Base-by-base conservation (phyloP, 805 yeast genomes). In the Candida takata region DNA sequence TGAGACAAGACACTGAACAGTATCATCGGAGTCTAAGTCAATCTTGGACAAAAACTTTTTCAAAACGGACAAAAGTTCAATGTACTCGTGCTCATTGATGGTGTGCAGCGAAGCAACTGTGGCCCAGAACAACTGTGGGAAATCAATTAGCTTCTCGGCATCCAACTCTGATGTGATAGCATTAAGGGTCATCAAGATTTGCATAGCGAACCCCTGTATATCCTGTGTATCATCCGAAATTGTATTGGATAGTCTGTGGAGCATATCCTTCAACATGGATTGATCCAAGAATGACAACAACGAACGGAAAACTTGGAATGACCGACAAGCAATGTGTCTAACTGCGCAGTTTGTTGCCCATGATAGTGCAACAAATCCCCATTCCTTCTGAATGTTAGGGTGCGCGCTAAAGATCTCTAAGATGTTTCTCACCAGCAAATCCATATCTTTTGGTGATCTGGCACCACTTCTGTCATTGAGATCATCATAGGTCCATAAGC, bases 331-430 rank as follows among this genome's bases (percentile, higher is more conserved):
- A 47, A 92, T 74, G 55, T 94, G 99, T 51, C 97, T 71, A 2
- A 90, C 97, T 3, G 97, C 94, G 62, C 97, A 92, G 2, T 95
- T 80, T 0, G 98, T 92, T 0, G 98, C 97, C 98, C 98, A 92
- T 20, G 72, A 69, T 24, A 94, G 65, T 0, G 97, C 81, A 4
- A 74, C 76, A 24, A 79, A 64, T 34, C 95, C 80, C 98, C 98
- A 92, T 34, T 80, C 84, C 28, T 72, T 72, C 53, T 82, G 94
- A 27, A 87, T 62, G 10, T 51, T 59, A 1, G 78, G 72, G 17
- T 62, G 58, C 0, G 66, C 61, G 7, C 62, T 44, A 46, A 86
- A 76, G 1, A 83, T 67, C 17, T 69, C 72, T 25, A 86, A 55
- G 3, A 82, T 69, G 37, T 73, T 71, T 41, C 87, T 62, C 3